Base-by-base conservation (phyloP, 129 eudicot species). In the Ambrosia trifida region DNA sequence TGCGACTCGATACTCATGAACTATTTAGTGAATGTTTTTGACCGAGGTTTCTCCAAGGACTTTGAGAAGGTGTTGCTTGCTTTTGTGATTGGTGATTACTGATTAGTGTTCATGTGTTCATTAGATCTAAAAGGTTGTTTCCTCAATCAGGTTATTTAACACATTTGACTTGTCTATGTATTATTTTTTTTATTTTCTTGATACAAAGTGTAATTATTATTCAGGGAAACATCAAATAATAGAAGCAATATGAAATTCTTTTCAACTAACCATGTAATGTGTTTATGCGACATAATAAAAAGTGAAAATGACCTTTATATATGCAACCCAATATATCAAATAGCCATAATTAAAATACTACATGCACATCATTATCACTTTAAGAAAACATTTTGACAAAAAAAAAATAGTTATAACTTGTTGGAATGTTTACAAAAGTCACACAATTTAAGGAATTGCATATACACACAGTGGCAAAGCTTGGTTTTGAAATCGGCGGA, bases 1-100 rank as follows among this genome's bases (percentile, higher is more conserved):
- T 84, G 78, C 19, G 83, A 84, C 78, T 67, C 85, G 1, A 63
- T 33, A 3, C 63, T 80, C 49, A 64, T 80, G 80, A 70, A 76
- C 52, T 80, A 80, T 61, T 43, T 77, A 60, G 52, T 76, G 5
- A 20, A 61, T 17, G 52, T 83, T 19, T 51, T 83, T 8, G 75
- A 71, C 67, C 77, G 70, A 45, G 78, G 76, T 12, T 64, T 46
- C 45, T 45, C 70, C 2, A 17, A 78, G 3, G 86, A 83, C 5
- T 11, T 78, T 35, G 83, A 69, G 65, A 71, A 56, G 58, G 70
- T 72, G 16, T 73, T 82, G 66, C 43, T 82, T 24, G 56, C 57
- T 35, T 65, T 72, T 2, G 7, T 82, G 3, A 68, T 56, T 44
- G 44, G 40, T 36, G 61, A 70, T 35, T n/a, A 51, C 46, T 49